Evolutionary conservation across 805 yeast species (phyloP), one percentile per base, ranked within the genome.

Genomic region (Starmerella vitae): DNA sequence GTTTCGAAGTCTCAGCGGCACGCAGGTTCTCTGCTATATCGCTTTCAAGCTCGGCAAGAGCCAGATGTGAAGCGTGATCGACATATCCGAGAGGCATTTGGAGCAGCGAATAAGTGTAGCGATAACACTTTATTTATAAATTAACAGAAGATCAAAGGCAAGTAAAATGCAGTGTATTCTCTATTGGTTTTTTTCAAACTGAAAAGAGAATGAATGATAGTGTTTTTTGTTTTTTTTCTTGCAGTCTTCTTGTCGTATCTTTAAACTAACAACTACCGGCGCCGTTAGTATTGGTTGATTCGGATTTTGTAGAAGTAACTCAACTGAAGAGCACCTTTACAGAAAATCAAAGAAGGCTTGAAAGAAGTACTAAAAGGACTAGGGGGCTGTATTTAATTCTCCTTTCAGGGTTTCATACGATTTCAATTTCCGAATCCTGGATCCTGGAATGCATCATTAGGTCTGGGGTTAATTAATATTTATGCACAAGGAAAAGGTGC

Each of bases 1-100:
- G 31, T 20, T 48, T 43, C 9, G 5, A n/a, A 4, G 25, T 18
- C 32, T 52, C 55, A 4, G 38, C 33, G 1, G 10, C 35, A 5
- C 37, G 31, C 20, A 52, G 37, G 9, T 39, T 13, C 10, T 20
- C 36, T 4, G 30, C 30, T 15, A 52, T 48, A 19, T 52, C 55
- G n/a, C 27, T 36, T 20, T 45, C 47, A 3, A 46, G 42, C 27
- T 50, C 55, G 5, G 44, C 48, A 2, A 49, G 29, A 3, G 51
- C 50, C n/a, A 38, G 25, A 14, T 45, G 44, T 3, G 54, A 51
- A 5, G 55, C 48, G 3, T 38, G 33, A 14, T 48, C 48, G 6
- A 45, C 42, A 14, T 37, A 20, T 5, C 21, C n/a, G 4, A n/a
- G 4, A 7, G 26, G 6, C 34, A 31, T 31, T 31, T 19, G 6